phyloP scores from a whole-genome alignment of 2,329 filamentous ascomycete species.

The Penicillium sp. region DNA sequence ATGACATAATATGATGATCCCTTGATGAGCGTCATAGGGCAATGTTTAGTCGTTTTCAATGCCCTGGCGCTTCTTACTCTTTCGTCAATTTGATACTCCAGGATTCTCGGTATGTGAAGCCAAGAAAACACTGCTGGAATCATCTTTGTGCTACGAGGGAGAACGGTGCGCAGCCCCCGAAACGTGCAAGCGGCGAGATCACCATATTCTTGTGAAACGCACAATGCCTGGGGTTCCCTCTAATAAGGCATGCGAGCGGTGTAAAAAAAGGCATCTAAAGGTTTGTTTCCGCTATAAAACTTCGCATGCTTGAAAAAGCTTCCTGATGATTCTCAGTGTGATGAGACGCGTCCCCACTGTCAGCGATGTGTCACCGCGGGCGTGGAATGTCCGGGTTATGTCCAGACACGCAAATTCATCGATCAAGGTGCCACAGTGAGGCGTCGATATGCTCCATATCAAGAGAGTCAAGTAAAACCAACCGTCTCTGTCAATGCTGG shows the following conservation, averaged over 20 bases:
- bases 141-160: background rate
- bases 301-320: background rate
- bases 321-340: constrained; percentile 32
- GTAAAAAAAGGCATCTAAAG: constrained; percentile 43
- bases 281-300: constrained; percentile 18
- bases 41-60: background rate
- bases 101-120: background rate
- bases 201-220: background rate
- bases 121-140: background rate
- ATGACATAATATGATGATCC: constrained; percentile 16
- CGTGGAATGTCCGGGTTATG: constrained; percentile 45
- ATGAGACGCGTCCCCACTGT: constrained; percentile 43
- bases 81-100: background rate
- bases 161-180: background rate
- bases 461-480: constrained; percentile 23
- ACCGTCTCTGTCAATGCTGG: background rate
- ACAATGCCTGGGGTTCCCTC: constrained; percentile 43
- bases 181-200: background rate
- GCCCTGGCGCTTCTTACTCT: background rate
- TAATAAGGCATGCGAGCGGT: constrained; percentile 43
- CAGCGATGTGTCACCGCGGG: constrained; percentile 40
- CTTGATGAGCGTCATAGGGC: constrained; percentile 5
- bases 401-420: constrained; percentile 47
- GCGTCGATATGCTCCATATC: constrained; percentile 42
- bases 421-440: constrained; percentile 45